Evolutionary conservation across 129 eudicot species (phyloP).

Genomic region (Heracleum sosnowskyi): DNA sequence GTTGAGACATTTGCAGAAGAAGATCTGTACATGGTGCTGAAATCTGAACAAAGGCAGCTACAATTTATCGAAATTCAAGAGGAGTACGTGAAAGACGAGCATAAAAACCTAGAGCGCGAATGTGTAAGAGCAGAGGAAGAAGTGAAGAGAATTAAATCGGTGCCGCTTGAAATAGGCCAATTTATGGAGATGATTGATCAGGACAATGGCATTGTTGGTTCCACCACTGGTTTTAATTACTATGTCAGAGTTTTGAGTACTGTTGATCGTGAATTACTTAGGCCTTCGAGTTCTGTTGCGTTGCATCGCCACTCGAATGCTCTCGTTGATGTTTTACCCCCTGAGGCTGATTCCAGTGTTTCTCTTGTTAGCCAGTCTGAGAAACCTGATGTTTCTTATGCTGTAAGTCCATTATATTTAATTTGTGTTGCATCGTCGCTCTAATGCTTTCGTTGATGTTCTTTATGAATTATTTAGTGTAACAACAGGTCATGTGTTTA

Average conservation of each 20-base stretch:
- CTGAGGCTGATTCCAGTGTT: slow-evolving; percentile 80
- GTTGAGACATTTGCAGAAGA: slow-evolving; percentile 30
- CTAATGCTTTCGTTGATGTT: too few relatives aligned
- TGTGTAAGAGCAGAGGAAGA: slow-evolving; percentile 65
- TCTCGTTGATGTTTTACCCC: slow-evolving; percentile 74
- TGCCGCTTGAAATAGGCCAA: slow-evolving; percentile 83
- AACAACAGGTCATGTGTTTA: too few relatives aligned
- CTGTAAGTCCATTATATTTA: slow-evolving; percentile 24
- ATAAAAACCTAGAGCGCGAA: slow-evolving; percentile 65
- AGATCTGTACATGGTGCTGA: slow-evolving; percentile 60
- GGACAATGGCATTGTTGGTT: slow-evolving; percentile 73
- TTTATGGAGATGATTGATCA: slow-evolving; percentile 87
- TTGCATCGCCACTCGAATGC: slow-evolving; percentile 78
- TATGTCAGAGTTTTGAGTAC: slow-evolving; percentile 73
- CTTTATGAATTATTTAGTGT: too few relatives aligned
- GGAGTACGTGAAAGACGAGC: slow-evolving; percentile 80
- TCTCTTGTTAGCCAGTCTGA: slow-evolving; percentile 74
- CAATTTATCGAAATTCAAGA: slow-evolving; percentile 77
- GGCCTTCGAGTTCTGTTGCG: slow-evolving; percentile 77
- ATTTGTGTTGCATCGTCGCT: too few relatives aligned
- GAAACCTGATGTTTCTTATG: slow-evolving; percentile 78
- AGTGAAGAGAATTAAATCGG: slow-evolving; percentile 80
- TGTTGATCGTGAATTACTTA: slow-evolving; percentile 58
- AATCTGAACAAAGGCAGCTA: slow-evolving; percentile 55
- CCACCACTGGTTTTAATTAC: slow-evolving; percentile 74